Percentiles rank a stretch among this genome's conserved stretches.
phyloP scores from a whole-genome alignment of 257 asterid genomes.

The Marsdenia floribunda region DNA sequence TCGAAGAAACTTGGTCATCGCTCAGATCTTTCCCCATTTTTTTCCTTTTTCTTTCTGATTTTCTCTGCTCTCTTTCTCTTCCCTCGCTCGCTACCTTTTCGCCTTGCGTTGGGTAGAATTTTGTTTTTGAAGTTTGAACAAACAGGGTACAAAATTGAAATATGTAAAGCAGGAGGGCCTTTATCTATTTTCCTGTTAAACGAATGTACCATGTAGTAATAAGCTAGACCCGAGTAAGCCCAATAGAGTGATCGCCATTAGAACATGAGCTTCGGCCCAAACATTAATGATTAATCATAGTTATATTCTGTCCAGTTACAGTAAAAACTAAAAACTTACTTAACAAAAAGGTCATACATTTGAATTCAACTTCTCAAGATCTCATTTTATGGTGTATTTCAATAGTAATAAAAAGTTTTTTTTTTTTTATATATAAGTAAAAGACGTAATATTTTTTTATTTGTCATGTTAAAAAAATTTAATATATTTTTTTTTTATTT shows the following conservation, averaged over 20 bases:
- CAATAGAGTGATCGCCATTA: too few species aligned
- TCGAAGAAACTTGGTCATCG: slow-evolving; percentile 72
- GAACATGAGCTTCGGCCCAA: background rate
- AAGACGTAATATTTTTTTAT: too few species aligned
- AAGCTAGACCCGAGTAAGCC: background rate
- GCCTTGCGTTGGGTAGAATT: background rate
- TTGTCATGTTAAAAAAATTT: too few species aligned
- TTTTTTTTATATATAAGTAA: too few species aligned
- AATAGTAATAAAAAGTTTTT: too few species aligned
- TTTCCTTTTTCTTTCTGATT: slow-evolving; percentile 37
- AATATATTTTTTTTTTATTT: too few species aligned
- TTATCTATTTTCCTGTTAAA: background rate
- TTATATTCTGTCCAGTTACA: too few species aligned
- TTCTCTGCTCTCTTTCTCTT: background rate
- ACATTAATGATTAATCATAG: too few species aligned
- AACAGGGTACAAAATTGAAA: slow-evolving; percentile 3
- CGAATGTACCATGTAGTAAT: background rate
- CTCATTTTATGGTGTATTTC: too few species aligned
- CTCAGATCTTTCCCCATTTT: slow-evolving; percentile 91
- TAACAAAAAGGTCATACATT: too few species aligned
- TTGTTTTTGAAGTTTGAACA: slow-evolving; percentile 17
- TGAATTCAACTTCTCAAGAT: too few species aligned
- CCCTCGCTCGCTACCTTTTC: slow-evolving; percentile 7
- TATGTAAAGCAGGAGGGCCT: background rate
- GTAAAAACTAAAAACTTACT: too few species aligned